A percentile compares a stretch with the other conserved stretches of the same genome.
Evolutionary conservation across 2,329 filamentous ascomycete genomes (phyloP).

Genomic region (Colletotrichum liaoningense): DNA sequence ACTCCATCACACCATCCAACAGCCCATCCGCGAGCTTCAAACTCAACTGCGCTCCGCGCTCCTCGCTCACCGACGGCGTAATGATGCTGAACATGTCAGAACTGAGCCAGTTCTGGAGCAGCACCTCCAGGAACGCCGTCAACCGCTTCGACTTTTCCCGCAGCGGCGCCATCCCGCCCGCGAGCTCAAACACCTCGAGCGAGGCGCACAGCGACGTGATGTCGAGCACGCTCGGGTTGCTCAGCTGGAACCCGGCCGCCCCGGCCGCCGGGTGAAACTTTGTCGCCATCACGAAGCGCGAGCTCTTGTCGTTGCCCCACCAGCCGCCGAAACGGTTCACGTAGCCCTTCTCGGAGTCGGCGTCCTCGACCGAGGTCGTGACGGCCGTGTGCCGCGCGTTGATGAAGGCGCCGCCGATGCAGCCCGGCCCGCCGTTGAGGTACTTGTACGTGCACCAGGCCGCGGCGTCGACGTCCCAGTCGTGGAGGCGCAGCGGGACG

Average conservation of each 20-base stretch:
- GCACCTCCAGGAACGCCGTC: conserved; percentile 77
- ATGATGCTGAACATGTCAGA: conserved; percentile 64
- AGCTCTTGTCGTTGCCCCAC: conserved; percentile 85
- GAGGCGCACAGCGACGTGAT: conserved; percentile 77
- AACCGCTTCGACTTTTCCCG: conserved; percentile 74
- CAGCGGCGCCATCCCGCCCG: conserved; percentile 70
- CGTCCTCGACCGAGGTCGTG: conserved; percentile 48
- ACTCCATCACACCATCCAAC: conserved; percentile 72
- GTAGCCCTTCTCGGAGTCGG: conserved; percentile 59
- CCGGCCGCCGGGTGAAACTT: conserved; percentile 81
- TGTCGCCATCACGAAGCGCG: conserved; percentile 87
- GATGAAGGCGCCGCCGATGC: conserved; percentile 84
- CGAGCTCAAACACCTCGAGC: conserved; percentile 76
- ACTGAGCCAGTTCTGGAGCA: conserved; percentile 56
- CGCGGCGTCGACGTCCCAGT: conserved; percentile 93
- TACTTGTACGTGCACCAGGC: conserved; percentile 97
- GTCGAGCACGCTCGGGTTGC: conserved; percentile 82
- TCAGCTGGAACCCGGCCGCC: conserved; percentile 85
- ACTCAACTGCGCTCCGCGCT: conserved; percentile 83
- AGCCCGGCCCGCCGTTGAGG: conserved; percentile 85
- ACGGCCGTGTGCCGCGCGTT: conserved; percentile 79
- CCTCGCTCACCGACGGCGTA: conserved; percentile 71
- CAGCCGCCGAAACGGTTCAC: conserved; percentile 80
- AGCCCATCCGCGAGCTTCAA: conserved; percentile 73
- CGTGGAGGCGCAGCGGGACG: conserved; percentile 81